These are phyloP conservation scores for button mushroom (Agaricus bisporus) DNA, from an alignment of 768 basidiomycete species.

Conservation along the genomic window DNA sequence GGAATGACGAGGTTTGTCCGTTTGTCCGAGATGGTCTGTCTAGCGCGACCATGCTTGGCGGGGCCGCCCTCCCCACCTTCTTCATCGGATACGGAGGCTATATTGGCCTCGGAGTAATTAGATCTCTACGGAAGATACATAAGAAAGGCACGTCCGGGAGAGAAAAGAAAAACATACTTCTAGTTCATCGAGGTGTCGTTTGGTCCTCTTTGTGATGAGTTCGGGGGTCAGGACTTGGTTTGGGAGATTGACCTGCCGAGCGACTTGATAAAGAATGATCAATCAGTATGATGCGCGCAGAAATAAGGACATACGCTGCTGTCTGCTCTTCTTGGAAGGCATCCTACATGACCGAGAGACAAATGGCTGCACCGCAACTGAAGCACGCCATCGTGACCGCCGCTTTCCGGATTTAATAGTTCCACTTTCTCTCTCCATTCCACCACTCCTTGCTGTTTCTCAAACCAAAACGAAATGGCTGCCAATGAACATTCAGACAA, in stretches of 20 bases:
- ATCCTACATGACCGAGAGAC: constrained; percentile 19
- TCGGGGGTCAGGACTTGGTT: constrained; percentile 49
- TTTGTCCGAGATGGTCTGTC: constrained; percentile 79
- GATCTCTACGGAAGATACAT: constrained; percentile 45
- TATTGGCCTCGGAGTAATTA: constrained; percentile 61
- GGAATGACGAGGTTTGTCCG: constrained; percentile 42
- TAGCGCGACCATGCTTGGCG: constrained; percentile 58
- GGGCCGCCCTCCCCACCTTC: constrained; percentile 29
- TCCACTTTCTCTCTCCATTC: neutral
- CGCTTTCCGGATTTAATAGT: constrained; percentile 5
- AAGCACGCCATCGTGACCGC: constrained; percentile 25
- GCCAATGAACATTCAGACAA: neutral
- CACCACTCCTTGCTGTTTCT: neutral
- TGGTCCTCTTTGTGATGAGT: constrained; percentile 68
- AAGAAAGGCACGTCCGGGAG: constrained; percentile 7
- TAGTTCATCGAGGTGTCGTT: constrained; percentile 76
- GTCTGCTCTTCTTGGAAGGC: constrained; percentile 43
- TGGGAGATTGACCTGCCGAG: constrained; percentile 41
- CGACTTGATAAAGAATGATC: constrained; percentile 24
- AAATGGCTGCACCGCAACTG: neutral
- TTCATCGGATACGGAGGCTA: constrained; percentile 38
- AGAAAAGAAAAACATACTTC: constrained; percentile 42
- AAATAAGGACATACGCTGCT: constrained; percentile 34
- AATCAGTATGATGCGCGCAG: neutral
- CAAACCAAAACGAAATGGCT: neutral